Evolutionary conservation across 768 basidiomycete genomes (phyloP), one percentile per base, ranked within the genome.

Genomic region (Guyanaporus albipodus): DNA sequence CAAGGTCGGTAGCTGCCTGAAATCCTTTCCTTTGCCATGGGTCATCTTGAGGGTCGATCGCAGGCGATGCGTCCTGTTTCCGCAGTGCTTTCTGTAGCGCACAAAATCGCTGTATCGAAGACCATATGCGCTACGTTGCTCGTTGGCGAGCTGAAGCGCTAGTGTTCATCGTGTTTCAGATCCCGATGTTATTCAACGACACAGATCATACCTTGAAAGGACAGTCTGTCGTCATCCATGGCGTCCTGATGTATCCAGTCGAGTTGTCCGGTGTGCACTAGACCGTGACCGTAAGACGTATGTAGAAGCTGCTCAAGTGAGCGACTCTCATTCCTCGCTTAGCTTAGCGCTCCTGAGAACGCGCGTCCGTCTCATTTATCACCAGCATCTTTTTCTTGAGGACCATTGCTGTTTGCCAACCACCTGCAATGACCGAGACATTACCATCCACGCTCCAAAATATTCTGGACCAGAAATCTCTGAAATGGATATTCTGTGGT

Each of bases 401-500:
- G 41, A 31, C 37, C 19, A 34, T 38, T 29, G 45, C 43, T 18
- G 34, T 44, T n/a, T 44, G 35, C 55, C 54, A 46, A 52, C 38
- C 24, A 31, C 33, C 33, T 31, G 50, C 37, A 53, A 83, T 85
- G 82, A 62, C 77, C 29, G 74, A 82, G 46, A 73, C 76, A 2
- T 78, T 95, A 33, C 77, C 80, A 14, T 83, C 95, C 17, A 93
- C 91, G 15, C 81, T 99, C 8, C 91, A 96, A 73, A 97, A 96
- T 63, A 74, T 99, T 39, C 71, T 99, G 24, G 94, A 97, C 67
- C 95, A 99, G 70, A 84, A 79, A 55, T 83, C 84, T 19, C 70
- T 97, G 50, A 96, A 97, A 67, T 99, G 95, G 95, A 97, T 99
- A 63, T 99, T 99, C 65, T 98, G 96, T 63, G 95, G 95, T 81